Conservation (phyloP, 305 asterid genomes). For the Fraxinus latifolia region DNA sequence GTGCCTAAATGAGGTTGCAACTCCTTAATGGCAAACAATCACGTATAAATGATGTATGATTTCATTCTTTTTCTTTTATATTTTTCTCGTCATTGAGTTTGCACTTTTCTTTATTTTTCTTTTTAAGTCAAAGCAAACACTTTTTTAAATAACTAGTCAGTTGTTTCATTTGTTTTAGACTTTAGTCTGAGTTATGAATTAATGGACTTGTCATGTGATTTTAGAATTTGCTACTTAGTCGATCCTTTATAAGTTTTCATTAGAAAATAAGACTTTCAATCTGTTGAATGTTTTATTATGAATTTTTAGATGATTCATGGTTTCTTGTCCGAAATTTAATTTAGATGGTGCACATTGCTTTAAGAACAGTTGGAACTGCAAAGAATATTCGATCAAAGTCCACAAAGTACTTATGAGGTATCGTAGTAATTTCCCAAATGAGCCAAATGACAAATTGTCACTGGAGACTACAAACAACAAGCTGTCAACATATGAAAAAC, state of each 20-base stretch:
- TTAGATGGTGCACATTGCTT: neutral
- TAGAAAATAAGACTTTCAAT: neutral
- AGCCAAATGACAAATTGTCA: neutral
- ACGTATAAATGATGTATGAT: neutral
- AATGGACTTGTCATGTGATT: neutral
- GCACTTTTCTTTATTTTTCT: neutral
- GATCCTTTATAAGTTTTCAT: neutral
- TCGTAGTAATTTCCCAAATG: neutral
- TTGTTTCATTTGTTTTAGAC: neutral
- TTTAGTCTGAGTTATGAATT: neutral
- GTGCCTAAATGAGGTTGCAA: neutral
- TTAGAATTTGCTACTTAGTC: neutral
- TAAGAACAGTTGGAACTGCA: neutral
- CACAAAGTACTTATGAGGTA: neutral
- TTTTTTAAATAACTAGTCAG: neutral
- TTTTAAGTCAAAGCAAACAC: neutral
- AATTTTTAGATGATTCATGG: neutral
- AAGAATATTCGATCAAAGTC: neutral
- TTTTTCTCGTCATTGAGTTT: neutral
- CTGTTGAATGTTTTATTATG: neutral
- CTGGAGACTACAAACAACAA: neutral
- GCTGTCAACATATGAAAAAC: neutral
- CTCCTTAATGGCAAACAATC: neutral
- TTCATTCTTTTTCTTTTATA: neutral
- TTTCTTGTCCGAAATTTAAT: neutral